phyloP scores from a whole-genome alignment of 148 eudicot species.

The Rhododendron vialii region DNA sequence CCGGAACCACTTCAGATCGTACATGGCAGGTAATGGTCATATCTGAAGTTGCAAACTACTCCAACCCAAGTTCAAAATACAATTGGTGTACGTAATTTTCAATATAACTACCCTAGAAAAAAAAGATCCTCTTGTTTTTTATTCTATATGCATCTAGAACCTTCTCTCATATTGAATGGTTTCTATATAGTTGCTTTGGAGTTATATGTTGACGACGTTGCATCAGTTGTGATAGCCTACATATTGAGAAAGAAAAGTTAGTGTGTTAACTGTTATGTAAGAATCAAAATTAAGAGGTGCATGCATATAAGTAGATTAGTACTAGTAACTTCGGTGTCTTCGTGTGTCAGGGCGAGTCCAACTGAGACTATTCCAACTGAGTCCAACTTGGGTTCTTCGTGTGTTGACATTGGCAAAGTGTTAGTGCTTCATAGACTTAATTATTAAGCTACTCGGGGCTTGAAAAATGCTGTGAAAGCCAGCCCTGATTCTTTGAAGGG shows the following conservation, averaged over 20 bases:
- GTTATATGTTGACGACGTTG: not conserved
- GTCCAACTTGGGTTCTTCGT: not conserved
- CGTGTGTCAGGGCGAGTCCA: not conserved
- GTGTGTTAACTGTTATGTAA: not conserved
- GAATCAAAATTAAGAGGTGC: not conserved
- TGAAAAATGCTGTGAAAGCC: no score
- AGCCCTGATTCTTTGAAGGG: no score
- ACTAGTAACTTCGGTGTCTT: not conserved
- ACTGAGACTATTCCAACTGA: not conserved
- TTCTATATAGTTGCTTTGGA: not conserved
- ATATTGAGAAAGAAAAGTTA: not conserved
- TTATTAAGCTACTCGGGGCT: no score
- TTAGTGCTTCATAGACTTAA: no score
- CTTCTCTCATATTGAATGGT: not conserved
- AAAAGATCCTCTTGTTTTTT: not conserved
- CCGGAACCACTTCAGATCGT: not conserved
- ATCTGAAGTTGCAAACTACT: not conserved
- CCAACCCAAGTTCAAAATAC: not conserved
- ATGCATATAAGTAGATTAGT: not conserved
- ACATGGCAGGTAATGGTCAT: not conserved
- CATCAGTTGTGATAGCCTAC: not conserved
- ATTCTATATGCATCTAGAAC: not conserved
- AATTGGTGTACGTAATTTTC: not conserved
- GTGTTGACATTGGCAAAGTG: not conserved
- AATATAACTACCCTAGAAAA: not conserved